These are phyloP conservation scores for Rhizoclosmatium sp. DNA, from an alignment of 192 early-diverging fungal genomes.

Conservation along the genomic window DNA sequence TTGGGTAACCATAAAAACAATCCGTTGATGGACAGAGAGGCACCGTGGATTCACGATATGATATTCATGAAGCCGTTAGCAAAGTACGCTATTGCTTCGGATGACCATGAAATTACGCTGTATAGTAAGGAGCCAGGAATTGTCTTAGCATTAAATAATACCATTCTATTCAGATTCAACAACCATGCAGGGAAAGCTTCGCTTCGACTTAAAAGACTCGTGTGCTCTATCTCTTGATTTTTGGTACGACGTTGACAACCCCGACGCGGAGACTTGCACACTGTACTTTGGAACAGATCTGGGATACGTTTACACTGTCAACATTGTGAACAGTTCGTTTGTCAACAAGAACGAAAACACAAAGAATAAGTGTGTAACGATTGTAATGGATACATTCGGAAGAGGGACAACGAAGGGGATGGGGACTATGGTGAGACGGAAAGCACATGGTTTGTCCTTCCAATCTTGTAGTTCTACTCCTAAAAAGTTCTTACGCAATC, in stretches of 20 bases:
- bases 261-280: conserved; percentile 46
- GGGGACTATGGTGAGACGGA: conserved; percentile 49
- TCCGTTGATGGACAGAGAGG: conserved; percentile 31
- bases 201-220: conserved; percentile 54
- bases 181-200: conserved; percentile 51
- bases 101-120: conserved; percentile 61
- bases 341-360: conserved; percentile 40
- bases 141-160: neutral
- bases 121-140: conserved; percentile 48
- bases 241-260: conserved; percentile 46
- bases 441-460: conserved; percentile 46
- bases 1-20: conserved; percentile 39
- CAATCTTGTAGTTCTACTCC: neutral
- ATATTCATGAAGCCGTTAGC: conserved; percentile 48
- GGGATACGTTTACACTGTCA: conserved; percentile 50
- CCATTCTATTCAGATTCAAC: conserved; percentile 43
- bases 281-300: conserved; percentile 59
- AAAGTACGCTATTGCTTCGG: conserved; percentile 54
- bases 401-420: conserved; percentile 21
- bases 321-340: conserved; percentile 43
- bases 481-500: neutral
- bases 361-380: conserved; percentile 37
- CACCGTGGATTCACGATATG: conserved; percentile 58
- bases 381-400: conserved; percentile 37
- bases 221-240: conserved; percentile 48